A percentile compares a stretch with the other conserved stretches of the same genome.
Conservation (phyloP, 2,329 filamentous ascomycete species). For the Penicillium paneum region DNA sequence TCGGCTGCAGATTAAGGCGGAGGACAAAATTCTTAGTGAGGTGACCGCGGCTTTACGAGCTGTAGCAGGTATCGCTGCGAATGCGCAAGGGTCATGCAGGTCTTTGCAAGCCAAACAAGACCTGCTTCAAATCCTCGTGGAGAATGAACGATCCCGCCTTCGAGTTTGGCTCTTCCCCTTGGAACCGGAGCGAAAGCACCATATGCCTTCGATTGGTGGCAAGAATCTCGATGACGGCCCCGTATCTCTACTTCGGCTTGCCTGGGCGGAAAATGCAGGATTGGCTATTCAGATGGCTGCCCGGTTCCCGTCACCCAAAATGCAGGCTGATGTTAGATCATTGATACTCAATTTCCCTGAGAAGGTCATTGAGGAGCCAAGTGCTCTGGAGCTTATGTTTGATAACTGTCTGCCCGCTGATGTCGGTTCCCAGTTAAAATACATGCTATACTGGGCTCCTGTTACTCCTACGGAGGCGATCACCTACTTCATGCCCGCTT, state of each 20-base stretch:
- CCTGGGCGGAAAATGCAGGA: conserved; percentile 81
- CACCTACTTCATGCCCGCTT: conserved; percentile 88
- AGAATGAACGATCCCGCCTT: conserved; percentile 79
- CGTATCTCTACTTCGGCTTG: conserved; percentile 67
- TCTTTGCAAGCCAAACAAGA: conserved; percentile 76
- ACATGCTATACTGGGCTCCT: conserved; percentile 87
- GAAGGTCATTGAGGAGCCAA: conserved; percentile 74
- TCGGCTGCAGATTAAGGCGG: conserved; percentile 86
- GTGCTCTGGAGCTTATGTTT: conserved; percentile 78
- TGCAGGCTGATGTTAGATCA: conserved; percentile 74
- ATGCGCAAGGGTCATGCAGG: conserved; percentile 54
- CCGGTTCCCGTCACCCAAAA: conserved; percentile 71
- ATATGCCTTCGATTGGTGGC: conserved; percentile 45
- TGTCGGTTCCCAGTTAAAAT: conserved; percentile 82
- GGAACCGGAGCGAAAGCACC: conserved; percentile 58
- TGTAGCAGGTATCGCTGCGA: conserved; percentile 58
- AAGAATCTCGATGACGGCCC: conserved; percentile 52
- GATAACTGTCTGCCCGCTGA: conserved; percentile 73
- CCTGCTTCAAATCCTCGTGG: conserved; percentile 73
- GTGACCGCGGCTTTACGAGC: conserved; percentile 65
- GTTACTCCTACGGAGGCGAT: conserved; percentile 91
- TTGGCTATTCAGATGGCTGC: conserved; percentile 81
- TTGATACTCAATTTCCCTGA: conserved; percentile 79
- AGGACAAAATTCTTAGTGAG: conserved; percentile 76
- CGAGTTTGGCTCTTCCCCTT: conserved; percentile 88